Evolutionary conservation across 2,329 filamentous ascomycete genomes (phyloP).

Genomic region (Paraphaeosphaeria sporulosa): DNA sequence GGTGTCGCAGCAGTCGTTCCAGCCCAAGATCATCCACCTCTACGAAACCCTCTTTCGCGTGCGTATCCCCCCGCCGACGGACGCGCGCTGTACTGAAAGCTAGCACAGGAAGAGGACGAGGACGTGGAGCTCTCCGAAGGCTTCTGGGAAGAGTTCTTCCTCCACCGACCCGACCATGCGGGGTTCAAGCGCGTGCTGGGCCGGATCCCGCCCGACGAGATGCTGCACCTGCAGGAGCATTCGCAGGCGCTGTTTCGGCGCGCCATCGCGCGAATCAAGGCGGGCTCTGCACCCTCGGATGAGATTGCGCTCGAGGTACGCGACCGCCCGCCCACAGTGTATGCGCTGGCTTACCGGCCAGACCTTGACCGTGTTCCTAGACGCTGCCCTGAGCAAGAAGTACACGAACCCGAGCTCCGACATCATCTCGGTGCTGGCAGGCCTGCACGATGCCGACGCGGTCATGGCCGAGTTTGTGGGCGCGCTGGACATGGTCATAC

Average conservation of each 20-base stretch:
- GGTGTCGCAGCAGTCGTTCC: constrained; percentile 87
- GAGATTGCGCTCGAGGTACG: constrained; percentile 86
- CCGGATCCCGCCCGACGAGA: constrained; percentile 74
- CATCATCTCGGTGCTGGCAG: constrained; percentile 87
- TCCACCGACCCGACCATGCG: constrained; percentile 79
- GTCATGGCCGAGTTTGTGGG: constrained; percentile 90
- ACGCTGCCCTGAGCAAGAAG: constrained; percentile 81
- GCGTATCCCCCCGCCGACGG: constrained; percentile 24
- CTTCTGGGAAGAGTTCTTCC: constrained; percentile 96
- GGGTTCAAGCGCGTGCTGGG: constrained; percentile 74
- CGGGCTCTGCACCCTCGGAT: constrained; percentile 67
- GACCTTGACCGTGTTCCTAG: constrained; percentile 90
- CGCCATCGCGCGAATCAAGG: constrained; percentile 74
- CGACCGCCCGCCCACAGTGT: constrained; percentile 7
- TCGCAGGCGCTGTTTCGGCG: constrained; percentile 80
- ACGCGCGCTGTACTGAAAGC: constrained; percentile 23
- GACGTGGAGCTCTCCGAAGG: constrained; percentile 79
- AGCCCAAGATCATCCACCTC: constrained; percentile 90
- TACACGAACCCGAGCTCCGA: constrained; percentile 96
- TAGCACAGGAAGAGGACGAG: constrained; percentile 59
- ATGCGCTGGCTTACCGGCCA: constrained; percentile 60
- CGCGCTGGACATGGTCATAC: constrained; percentile 81
- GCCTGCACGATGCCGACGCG: constrained; percentile 84
- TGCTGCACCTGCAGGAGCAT: constrained; percentile 77
- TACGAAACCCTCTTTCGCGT: constrained; percentile 83